Evolutionary conservation across 2,329 filamentous ascomycete species (phyloP).

Genomic region (Hymenoscyphus scutula): DNA sequence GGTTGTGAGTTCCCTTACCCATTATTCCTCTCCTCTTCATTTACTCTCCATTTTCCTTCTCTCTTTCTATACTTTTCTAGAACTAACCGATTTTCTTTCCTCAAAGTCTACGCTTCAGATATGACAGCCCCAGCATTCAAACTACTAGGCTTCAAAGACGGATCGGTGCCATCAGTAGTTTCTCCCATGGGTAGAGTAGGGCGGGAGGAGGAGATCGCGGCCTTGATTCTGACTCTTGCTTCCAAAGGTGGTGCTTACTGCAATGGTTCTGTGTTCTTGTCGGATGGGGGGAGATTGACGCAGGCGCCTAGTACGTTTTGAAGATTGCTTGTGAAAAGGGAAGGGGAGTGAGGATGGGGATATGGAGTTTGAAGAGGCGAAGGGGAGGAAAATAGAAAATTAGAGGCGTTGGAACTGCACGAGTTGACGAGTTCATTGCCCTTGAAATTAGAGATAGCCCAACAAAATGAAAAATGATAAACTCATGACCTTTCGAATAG

Average conservation of each 20-base stretch:
- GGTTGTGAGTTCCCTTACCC: slow-evolving; percentile 12
- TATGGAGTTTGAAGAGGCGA: too few species aligned
- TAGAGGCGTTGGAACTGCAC: too few species aligned
- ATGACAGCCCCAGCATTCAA: slow-evolving; percentile 13
- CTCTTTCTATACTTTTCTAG: too few species aligned
- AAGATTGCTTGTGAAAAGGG: too few species aligned
- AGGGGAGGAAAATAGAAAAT: too few species aligned
- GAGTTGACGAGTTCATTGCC: too few species aligned
- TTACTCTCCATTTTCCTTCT: not conserved
- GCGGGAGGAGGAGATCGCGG: slow-evolving; percentile 60
- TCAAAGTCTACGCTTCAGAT: slow-evolving; percentile 17
- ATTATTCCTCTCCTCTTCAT: not conserved
- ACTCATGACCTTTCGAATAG: not conserved
- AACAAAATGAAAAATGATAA: too few species aligned
- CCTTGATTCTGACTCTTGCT: slow-evolving; percentile 47
- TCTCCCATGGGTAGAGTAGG: slow-evolving; percentile 40
- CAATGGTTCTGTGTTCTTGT: slow-evolving; percentile 25
- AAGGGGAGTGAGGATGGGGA: too few species aligned
- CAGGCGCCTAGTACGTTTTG: slow-evolving; percentile 6
- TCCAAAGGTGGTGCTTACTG: slow-evolving; percentile 25
- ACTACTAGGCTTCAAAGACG: not conserved
- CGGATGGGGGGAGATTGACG: slow-evolving; percentile 28
- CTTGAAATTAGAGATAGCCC: too few species aligned
- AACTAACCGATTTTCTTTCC: not conserved
- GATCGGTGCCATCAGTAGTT: not conserved